Evolutionary conservation across 2,329 filamentous ascomycete genomes (phyloP).

Genomic region (Colletotrichum trifolii): DNA sequence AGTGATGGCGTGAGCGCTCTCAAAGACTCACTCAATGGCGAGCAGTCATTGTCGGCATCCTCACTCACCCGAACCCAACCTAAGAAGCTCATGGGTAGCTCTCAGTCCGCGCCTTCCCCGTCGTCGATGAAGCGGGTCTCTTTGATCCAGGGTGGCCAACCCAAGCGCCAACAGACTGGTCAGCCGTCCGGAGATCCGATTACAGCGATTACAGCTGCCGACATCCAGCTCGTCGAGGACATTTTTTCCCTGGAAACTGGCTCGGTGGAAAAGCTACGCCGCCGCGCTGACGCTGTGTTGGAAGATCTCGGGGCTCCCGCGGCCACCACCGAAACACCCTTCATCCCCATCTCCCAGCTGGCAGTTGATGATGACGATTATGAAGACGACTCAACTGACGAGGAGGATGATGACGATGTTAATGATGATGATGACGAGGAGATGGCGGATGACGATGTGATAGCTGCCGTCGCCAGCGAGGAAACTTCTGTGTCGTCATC

Average conservation of each 20-base stretch:
- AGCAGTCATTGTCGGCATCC: too few relatives aligned
- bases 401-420: conserved; percentile 11
- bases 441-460: not conserved
- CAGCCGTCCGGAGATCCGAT: too few relatives aligned
- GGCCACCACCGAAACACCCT: not conserved
- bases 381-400: conserved; percentile 32
- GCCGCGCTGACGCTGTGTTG: too few relatives aligned
- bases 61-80: too few relatives aligned
- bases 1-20: too few relatives aligned
- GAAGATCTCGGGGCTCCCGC: not conserved
- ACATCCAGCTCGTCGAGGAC: not conserved
- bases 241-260: not conserved
- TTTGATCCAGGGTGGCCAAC: not conserved
- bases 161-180: conserved; percentile 14
- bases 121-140: conserved; percentile 16
- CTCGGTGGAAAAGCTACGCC: too few relatives aligned
- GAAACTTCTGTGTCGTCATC: too few relatives aligned
- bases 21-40: too few relatives aligned
- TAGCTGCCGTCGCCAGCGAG: too few relatives aligned
- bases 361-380: conserved; percentile 9
- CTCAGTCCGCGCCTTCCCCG: not conserved
- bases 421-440: not conserved
- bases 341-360: not conserved
- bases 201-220: not conserved
- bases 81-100: too few relatives aligned